phyloP scores from a whole-genome alignment of 108 stramenopile species.

The Seminavis robusta region DNA sequence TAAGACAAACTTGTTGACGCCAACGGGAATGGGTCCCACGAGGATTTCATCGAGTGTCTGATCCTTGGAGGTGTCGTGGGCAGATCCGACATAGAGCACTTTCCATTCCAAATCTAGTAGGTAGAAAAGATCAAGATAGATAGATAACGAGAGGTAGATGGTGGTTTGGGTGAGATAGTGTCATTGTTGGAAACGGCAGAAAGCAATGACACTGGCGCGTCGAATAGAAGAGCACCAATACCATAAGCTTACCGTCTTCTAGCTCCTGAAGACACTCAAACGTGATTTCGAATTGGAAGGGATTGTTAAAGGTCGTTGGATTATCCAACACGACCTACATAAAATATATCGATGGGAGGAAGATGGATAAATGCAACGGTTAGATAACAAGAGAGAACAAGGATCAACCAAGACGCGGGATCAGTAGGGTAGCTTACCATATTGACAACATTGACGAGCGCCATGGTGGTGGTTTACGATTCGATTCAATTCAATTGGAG shows the following conservation, averaged over 20 bases:
- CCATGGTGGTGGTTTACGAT: conserved; percentile 59
- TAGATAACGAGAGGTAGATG: conserved; percentile 2
- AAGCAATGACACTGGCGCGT: no score
- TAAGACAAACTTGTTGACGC: conserved; percentile 88
- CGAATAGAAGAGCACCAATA: no score
- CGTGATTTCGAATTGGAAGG: conserved; percentile 98
- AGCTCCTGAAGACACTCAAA: conserved; percentile 96
- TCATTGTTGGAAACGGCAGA: not conserved
- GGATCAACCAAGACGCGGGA: not conserved
- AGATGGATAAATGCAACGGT: not conserved
- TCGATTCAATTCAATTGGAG: no score
- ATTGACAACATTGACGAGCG: conserved; percentile 78
- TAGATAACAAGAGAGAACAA: not conserved
- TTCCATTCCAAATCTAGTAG: conserved; percentile 91
- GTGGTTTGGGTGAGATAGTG: not conserved
- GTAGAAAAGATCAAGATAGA: conserved; percentile 3
- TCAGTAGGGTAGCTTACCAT: conserved; percentile 52
- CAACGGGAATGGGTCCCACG: conserved; percentile 97
- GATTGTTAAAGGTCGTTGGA: conserved; percentile 87
- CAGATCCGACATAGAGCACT: conserved; percentile 96
- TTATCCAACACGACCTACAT: conserved; percentile 93
- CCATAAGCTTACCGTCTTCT: conserved; percentile 32
- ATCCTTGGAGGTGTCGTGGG: conserved; percentile 86
- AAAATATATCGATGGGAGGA: conserved; percentile 4
- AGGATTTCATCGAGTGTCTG: conserved; percentile 94